A percentile compares a stretch with the other conserved stretches of the same genome.
Conservation (phyloP, 2,329 filamentous ascomycete species). For the Aureobasidium pullulans region DNA sequence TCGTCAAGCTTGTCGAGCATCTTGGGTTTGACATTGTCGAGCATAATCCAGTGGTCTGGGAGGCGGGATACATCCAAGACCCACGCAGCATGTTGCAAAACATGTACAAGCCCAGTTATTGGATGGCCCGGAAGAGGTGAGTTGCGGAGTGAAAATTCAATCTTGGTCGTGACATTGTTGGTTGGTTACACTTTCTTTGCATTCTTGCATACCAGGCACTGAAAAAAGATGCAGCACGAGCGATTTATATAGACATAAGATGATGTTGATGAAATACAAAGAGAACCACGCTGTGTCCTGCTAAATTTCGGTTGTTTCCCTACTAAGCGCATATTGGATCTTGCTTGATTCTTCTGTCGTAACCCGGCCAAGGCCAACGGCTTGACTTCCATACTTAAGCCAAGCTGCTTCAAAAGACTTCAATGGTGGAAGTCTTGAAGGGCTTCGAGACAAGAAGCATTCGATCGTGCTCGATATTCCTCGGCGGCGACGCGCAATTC, state of each 20-base stretch:
- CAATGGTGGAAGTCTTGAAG: too few relatives aligned
- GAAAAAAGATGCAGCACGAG: neutral
- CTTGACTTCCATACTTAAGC: too few relatives aligned
- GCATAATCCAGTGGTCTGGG: slow-evolving; percentile 44
- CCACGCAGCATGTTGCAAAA: slow-evolving; percentile 77
- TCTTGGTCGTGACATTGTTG: neutral
- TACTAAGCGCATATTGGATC: too few relatives aligned
- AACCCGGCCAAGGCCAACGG: too few relatives aligned
- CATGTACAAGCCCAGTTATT: slow-evolving; percentile 70
- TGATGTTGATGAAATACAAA: neutral
- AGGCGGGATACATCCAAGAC: slow-evolving; percentile 79
- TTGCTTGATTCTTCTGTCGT: too few relatives aligned
- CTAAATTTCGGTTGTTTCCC: too few relatives aligned
- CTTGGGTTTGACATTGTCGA: slow-evolving; percentile 64
- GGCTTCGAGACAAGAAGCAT: too few relatives aligned
- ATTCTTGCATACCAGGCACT: neutral
- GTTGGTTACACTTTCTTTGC: neutral
- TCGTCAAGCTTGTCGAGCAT: slow-evolving; percentile 63
- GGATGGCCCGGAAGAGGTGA: slow-evolving; percentile 68
- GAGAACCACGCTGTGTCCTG: neutral
- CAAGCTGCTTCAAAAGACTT: too few relatives aligned
- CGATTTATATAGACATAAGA: neutral
- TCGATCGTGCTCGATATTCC: too few relatives aligned
- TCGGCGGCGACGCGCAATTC: too few relatives aligned
- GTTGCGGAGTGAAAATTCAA: neutral